These are phyloP conservation scores for Fusarium setosum DNA, from an alignment of 2,329 filamentous ascomycete species.

Conservation along the genomic window DNA sequence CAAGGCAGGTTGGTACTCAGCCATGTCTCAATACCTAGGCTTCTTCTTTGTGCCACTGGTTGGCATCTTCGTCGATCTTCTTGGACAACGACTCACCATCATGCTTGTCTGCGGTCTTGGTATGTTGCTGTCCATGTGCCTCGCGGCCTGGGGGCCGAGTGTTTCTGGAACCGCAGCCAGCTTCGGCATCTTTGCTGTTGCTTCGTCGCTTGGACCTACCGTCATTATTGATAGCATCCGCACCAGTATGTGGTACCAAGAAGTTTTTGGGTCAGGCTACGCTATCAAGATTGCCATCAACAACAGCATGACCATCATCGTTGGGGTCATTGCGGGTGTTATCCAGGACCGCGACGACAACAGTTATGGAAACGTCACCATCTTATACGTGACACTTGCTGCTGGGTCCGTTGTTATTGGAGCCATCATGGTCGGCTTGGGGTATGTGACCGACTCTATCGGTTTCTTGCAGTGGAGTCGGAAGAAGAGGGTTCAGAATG, in stretches of 20 bases:
- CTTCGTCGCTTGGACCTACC: conserved; percentile 65
- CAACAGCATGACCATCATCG: conserved; percentile 71
- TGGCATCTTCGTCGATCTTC: conserved; percentile 66
- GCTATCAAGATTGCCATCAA: conserved; percentile 71
- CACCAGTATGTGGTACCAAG: conserved; percentile 69
- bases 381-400: conserved; percentile 67
- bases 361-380: conserved; percentile 65
- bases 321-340: conserved; percentile 66
- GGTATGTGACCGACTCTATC: conserved; percentile 55
- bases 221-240: conserved; percentile 71
- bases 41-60: conserved; percentile 70
- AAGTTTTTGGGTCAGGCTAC: conserved; percentile 70
- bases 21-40: conserved; percentile 63
- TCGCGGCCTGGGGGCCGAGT: conserved; percentile 63
- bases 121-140: conserved; percentile 63
- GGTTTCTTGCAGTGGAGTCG: conserved; percentile 68
- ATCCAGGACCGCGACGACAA: conserved; percentile 69
- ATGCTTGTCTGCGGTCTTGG: conserved; percentile 62
- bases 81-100: conserved; percentile 66
- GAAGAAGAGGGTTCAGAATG: conserved; percentile 60
- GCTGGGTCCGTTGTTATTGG: conserved; percentile 60
- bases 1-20: conserved; percentile 70
- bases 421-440: conserved; percentile 50
- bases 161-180: conserved; percentile 65
- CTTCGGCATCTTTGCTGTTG: conserved; percentile 70